These are phyloP conservation scores for Powellomyces hirtus DNA, from an alignment of 192 early-diverging fungal genomes.

Conservation along the genomic window DNA sequence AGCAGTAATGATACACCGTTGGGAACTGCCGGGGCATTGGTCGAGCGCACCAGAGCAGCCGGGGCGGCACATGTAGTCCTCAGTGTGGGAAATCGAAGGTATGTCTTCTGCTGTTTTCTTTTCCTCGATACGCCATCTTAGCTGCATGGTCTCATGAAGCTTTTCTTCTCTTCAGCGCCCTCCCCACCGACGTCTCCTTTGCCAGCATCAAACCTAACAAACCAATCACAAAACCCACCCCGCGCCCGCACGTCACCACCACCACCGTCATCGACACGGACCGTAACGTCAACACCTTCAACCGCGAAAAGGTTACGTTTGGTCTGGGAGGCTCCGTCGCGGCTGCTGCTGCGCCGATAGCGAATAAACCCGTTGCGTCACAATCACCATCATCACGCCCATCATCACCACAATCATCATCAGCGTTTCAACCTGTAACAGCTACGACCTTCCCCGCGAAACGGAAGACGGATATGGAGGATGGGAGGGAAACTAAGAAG, in stretches of 20 bases:
- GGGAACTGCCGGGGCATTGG: conserved; percentile 67
- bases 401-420: no score
- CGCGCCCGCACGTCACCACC: conserved; percentile 1
- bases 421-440: no score
- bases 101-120: neutral
- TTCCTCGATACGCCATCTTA: neutral
- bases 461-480: no score
- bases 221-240: neutral
- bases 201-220: conserved; percentile 8
- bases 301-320: conserved; percentile 39
- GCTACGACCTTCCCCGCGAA: no score
- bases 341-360: neutral
- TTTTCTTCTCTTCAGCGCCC: conserved; percentile 1
- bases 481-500: no score
- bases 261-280: conserved; percentile 17
- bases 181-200: conserved; percentile 12
- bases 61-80: conserved; percentile 83
- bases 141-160: neutral
- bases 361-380: no score
- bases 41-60: conserved; percentile 64
- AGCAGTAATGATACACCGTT: conserved; percentile 73
- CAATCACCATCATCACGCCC: no score
- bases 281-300: conserved; percentile 16
- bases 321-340: conserved; percentile 21
- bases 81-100: conserved; percentile 70